Conservation (phyloP, 78 protist genomes). For the Chrysochromulina tobinii region DNA sequence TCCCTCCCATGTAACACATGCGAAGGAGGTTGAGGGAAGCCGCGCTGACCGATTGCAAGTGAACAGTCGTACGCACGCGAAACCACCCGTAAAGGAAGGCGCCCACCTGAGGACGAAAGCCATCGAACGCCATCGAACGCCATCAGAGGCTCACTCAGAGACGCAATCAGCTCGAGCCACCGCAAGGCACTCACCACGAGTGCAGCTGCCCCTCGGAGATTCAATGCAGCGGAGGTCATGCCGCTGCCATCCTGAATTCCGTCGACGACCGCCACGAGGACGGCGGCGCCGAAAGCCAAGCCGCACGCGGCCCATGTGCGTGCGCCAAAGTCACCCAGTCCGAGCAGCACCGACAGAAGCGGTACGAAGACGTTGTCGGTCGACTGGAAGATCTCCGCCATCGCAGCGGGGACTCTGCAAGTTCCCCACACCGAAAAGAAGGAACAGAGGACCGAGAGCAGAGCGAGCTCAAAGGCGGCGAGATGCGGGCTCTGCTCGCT, state of each 20-base stretch:
- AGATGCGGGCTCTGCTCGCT: neutral
- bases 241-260: neutral
- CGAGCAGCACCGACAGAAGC: neutral
- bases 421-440: neutral
- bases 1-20: too few species aligned
- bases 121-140: too few species aligned
- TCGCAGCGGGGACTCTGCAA: neutral
- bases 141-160: too few species aligned
- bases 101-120: too few species aligned
- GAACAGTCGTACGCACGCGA: neutral
- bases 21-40: neutral
- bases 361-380: neutral
- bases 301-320: conserved; percentile 7
- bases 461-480: neutral
- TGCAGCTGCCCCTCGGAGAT: neutral
- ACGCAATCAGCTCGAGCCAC: too few species aligned
- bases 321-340: neutral
- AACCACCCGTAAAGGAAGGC: neutral
- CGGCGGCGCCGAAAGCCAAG: neutral
- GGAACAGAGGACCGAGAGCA: neutral
- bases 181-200: neutral
- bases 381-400: neutral
- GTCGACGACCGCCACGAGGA: neutral
- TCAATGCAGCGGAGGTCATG: too few species aligned
- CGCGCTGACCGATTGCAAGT: neutral